Evolutionary conservation across 2,329 filamentous ascomycete species (phyloP).

Genomic region (Podosphaera leucotricha): DNA sequence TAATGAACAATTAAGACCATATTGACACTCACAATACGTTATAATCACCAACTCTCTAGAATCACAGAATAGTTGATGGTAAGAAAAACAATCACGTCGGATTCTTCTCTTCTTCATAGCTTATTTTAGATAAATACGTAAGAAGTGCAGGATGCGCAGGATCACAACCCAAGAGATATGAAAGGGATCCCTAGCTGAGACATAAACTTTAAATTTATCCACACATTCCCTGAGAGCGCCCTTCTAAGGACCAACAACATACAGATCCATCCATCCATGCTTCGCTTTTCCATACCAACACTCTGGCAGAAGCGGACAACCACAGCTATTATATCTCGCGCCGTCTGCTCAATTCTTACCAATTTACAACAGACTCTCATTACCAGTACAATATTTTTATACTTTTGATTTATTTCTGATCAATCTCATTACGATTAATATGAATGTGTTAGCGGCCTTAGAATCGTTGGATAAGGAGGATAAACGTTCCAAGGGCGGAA

Average conservation of each 20-base stretch:
- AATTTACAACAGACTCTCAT: neutral
- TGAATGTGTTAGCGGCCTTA: slow-evolving; percentile 1
- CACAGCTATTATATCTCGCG: neutral
- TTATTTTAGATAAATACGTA: neutral
- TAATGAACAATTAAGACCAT: too few species aligned
- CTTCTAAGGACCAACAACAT: neutral
- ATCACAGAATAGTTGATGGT: too few species aligned
- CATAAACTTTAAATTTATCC: neutral
- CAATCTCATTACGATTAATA: neutral
- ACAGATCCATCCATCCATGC: neutral
- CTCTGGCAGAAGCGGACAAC: neutral
- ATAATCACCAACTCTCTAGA: too few species aligned
- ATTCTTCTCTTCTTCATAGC: neutral
- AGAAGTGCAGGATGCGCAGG: neutral
- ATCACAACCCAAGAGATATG: neutral
- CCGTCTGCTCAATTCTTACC: neutral
- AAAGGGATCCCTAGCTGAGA: neutral
- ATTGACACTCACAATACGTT: too few species aligned
- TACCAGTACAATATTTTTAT: neutral
- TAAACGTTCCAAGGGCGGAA: slow-evolving; percentile 1
- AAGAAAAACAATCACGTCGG: too few species aligned
- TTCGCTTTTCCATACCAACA: neutral
- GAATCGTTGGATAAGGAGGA: slow-evolving; percentile 1
- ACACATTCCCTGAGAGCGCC: neutral
- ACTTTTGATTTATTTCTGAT: neutral